Evolutionary conservation across 352 stramenopile species (phyloP), one percentile per base, ranked within the genome.

Genomic region (Aphanomyces stellatus): DNA sequence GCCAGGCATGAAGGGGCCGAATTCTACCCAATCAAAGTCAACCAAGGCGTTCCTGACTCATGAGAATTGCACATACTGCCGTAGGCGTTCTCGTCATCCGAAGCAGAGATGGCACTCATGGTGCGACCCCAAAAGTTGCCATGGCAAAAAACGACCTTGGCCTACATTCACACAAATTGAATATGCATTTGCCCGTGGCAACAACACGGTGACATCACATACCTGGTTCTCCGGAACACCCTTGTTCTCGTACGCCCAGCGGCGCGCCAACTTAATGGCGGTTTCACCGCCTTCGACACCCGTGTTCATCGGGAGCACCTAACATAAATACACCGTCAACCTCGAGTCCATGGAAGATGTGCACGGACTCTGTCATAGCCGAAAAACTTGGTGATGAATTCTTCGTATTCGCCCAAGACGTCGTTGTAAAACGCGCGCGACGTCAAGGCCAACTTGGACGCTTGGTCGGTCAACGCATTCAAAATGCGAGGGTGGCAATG

Each of bases 101-200:
- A 98, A 24, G 86, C 81, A 51, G 88, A 98, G 63, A 99, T 96
- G 4, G 97, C 97, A 49, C 95, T 97, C 69, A 99, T 84, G 1
- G 96, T 99, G 37, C 97, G 87, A 48, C 97, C 97, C 97, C 97
- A 99, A 77, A 99, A 99, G 76, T 99, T 99, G 72, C 98, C 96
- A 73, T 96, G 83, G 15, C 95, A 93, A 73, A 99, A 99, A 30
- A 99, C 76, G 13, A 99, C 86, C 64, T 89, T 88, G 57, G 86
- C 82, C 61, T 89, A 69, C 37, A 51, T 27, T 0, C 17, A 27
- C 31, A 69, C 10, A 8, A 53, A 61, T 35, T 51, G 17, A n/a
- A 37, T 11, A 61, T n/a, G 7, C 8, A n/a, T n/a, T 37, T n/a
- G 17, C 17, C 10, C 15, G 33, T 1, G 51, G 33, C 0, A 42